These are phyloP conservation scores for Apiospora marii DNA, from an alignment of 2,329 filamentous ascomycete genomes.

Conservation along the genomic window DNA sequence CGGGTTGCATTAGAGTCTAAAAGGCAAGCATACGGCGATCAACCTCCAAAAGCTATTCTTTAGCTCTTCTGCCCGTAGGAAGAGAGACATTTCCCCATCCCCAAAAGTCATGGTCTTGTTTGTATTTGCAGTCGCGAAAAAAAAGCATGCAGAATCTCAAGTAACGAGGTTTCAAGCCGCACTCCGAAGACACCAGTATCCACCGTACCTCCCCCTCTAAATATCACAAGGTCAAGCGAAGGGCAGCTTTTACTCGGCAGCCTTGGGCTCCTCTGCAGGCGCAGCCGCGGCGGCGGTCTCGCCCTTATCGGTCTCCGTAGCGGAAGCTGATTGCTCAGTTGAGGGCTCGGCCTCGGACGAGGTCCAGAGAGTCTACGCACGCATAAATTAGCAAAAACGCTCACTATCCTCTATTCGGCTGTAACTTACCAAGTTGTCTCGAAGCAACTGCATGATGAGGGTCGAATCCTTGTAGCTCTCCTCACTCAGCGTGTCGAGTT, in stretches of 20 bases:
- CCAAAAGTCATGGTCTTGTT: constrained; percentile 44
- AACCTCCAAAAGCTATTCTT: constrained; percentile 58
- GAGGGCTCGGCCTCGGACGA: constrained; percentile 92
- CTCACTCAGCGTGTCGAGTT: constrained; percentile 96
- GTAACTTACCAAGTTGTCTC: constrained; percentile 85
- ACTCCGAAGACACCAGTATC: constrained; percentile 70
- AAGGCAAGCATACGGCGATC: constrained; percentile 55
- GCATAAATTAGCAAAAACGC: not conserved
- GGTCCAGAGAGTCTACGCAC: constrained; percentile 92
- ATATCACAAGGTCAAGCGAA: constrained; percentile 50
- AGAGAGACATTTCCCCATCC: constrained; percentile 36
- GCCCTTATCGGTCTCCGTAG: constrained; percentile 57
- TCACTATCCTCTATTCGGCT: not conserved
- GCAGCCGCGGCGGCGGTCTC: constrained; percentile 62
- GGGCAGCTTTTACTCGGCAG: constrained; percentile 61
- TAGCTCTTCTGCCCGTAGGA: constrained; percentile 42
- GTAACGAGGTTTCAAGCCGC: constrained; percentile 59
- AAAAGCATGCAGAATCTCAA: constrained; percentile 58
- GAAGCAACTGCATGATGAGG: constrained; percentile 97
- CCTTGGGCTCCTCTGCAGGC: constrained; percentile 72
- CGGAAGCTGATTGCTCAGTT: constrained; percentile 59
- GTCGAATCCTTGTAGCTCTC: constrained; percentile 99
- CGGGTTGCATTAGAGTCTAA: constrained; percentile 63
- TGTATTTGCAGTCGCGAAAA: constrained; percentile 55
- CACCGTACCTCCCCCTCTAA: constrained; percentile 52